Evolutionary conservation across 2,329 filamentous ascomycete species (phyloP), one percentile per base, ranked within the genome.

Genomic region (Alternaria sp.): DNA sequence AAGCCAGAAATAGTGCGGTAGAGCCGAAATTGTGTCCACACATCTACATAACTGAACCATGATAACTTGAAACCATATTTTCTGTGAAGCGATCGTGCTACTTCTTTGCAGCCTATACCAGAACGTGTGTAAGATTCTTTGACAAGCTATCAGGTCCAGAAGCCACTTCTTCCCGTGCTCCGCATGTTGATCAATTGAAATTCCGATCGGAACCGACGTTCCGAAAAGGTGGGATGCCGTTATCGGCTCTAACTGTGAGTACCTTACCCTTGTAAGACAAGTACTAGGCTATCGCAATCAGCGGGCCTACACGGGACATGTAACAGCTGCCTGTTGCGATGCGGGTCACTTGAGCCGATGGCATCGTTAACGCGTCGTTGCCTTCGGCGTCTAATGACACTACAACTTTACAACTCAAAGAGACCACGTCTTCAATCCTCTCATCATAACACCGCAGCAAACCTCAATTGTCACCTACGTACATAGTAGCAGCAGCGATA

Each of bases 181-280:
- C 38, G 5, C 45, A 14, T 32, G 20, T 4, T 49, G 18, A 32
- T 20, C 18, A 40, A 3, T 4, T 40, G 4, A 4, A 34, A 18
- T 49, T 36, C 40, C 36, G 25, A 43, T 20, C 50, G 50, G 36
- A 53, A 22, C 28, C 28, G 14, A 9, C 28, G 16, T 59, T 54
- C 60, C 56, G 52, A 62, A 43, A 48, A 46, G 43, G 30, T 43
- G 45, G 38, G 27, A 41, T 51, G 18, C 60, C 46, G 52, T 40
- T 56, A 53, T 55, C 60, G 56, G 51, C 56, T 49, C 28, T n/a
- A 12, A 36, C 32, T 18, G 27, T 51, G 40, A 43, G 16, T 25
- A 44, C 52, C 57, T 25, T 45, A 38, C 52, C 57, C 32, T 38
- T 12, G 48, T 56, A 14, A 27, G 57, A 45, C 38, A 50, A 55